Conservation (phyloP, 1,284 basidiomycete species). For the Sparassis latifolia region DNA sequence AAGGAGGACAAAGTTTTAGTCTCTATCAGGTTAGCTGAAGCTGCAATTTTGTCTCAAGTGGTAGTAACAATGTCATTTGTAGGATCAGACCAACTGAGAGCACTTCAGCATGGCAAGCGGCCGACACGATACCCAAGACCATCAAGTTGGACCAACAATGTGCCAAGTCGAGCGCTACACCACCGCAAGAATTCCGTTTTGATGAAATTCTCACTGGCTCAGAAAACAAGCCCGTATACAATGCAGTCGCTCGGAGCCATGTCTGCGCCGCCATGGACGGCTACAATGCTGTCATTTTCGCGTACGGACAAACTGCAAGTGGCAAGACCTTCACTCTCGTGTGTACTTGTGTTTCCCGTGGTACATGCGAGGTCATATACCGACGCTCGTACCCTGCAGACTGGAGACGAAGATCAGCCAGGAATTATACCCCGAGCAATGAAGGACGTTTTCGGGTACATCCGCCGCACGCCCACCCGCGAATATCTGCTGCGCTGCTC, state of each 20-base stretch:
- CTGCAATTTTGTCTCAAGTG: background rate
- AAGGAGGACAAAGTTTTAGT: slow-evolving; percentile 84
- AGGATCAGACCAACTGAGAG: slow-evolving; percentile 66
- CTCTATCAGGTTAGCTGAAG: slow-evolving; percentile 60
- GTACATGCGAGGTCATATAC: too few species aligned
- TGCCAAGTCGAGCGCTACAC: slow-evolving; percentile 38
- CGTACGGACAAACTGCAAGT: slow-evolving; percentile 86
- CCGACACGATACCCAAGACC: slow-evolving; percentile 31
- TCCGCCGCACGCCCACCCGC: slow-evolving; percentile 63
- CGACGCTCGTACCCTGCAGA: slow-evolving; percentile 23
- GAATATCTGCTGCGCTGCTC: slow-evolving; percentile 93
- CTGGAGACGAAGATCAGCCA: slow-evolving; percentile 76
- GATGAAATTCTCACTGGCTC: slow-evolving; percentile 78
- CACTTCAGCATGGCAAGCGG: slow-evolving; percentile 51
- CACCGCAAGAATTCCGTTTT: slow-evolving; percentile 56
- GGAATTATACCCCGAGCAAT: slow-evolving; percentile 94
- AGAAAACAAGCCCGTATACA: slow-evolving; percentile 83
- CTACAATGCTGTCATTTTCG: slow-evolving; percentile 92
- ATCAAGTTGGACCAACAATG: slow-evolving; percentile 56
- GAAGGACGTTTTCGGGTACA: slow-evolving; percentile 76
- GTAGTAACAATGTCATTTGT: background rate
- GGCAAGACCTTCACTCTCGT: slow-evolving; percentile 93
- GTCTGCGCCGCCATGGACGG: slow-evolving; percentile 94
- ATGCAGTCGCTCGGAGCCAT: slow-evolving; percentile 78
- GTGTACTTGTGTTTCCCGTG: slow-evolving; percentile 11